Base-by-base conservation (phyloP, 1,284 basidiomycete species). In the Malassezia dermatis region DNA sequence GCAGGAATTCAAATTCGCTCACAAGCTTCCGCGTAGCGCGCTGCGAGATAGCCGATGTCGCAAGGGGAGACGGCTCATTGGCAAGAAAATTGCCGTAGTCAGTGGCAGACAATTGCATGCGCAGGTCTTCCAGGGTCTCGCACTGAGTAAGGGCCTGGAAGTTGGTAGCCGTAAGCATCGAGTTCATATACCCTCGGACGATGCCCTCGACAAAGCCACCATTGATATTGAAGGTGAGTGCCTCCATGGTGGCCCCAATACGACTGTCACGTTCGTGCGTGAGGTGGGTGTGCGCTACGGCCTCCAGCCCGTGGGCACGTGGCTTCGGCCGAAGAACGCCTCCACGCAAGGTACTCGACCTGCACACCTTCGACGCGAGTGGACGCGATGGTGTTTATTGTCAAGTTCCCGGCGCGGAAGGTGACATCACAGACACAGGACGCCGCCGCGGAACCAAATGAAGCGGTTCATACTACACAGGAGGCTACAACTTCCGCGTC, bases 51-150 rank as follows among this genome's bases (percentile, higher is more conserved):
- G 89, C 91, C 4, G 89, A 85, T 7, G 93, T 96, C 48, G 89
- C 88, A 58, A 96, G 82, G 15, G 91, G 93, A n/a, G 88, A 81
- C 3, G 91, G 85, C 75, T 98, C 94, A 75, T 95, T 96, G 32
- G 93, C 84, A 46, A 99, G 84, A 75, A 99, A 98, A 78, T 90
- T 95, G 72, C 91, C 90, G 76, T 99, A 98, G 79, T 99, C 94
- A 10, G 93, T 98, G 7, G 91, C 84, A 8, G 88, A 87, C 42
- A 98, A 81, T 80, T 67, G 73, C 69, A 87, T 93, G 35, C 68
- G 65, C 55, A 75, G 61, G 53, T 75, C 93, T 80, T 98, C 94
- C 43, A 98, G 82, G 37, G 83, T 90, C 78, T 99, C 94, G 81
- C 94, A 98, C 77, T 98, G 94, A 3, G 88, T 88, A 72, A 99